A percentile compares a stretch with the other conserved stretches of the same genome.
These are phyloP conservation scores for Quercus wislizeni DNA, from an alignment of 306 rosid species.

Conservation along the genomic window DNA sequence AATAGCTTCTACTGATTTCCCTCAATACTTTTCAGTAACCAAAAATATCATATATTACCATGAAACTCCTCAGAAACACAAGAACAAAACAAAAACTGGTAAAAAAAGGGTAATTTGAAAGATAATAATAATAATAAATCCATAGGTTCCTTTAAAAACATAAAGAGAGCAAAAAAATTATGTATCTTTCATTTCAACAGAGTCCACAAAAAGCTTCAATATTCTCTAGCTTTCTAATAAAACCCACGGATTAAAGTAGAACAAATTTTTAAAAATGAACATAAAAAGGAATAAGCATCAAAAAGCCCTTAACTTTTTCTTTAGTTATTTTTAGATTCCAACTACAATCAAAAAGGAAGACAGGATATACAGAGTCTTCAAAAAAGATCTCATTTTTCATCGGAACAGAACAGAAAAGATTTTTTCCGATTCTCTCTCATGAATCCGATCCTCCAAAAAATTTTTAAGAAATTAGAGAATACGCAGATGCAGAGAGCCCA, in stretches of 20 bases:
- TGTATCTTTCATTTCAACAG: background rate
- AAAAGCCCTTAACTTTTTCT: slow-evolving; percentile 9
- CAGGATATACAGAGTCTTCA: slow-evolving; percentile 8
- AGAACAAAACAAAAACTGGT: background rate
- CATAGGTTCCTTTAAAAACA: background rate
- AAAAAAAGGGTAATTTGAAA: background rate
- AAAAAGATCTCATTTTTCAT: no score
- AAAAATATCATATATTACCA: background rate
- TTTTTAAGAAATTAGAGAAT: background rate
- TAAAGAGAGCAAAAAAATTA: background rate
- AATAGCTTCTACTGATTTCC: background rate
- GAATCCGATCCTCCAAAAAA: background rate
- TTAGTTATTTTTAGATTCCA: background rate
- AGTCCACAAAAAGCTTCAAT: slow-evolving; percentile 7
- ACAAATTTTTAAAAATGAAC: background rate
- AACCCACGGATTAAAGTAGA: background rate
- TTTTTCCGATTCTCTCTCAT: background rate
- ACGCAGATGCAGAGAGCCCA: background rate
- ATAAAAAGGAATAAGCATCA: background rate
- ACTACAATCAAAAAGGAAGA: slow-evolving; percentile 4
- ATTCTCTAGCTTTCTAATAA: slow-evolving; percentile 11
- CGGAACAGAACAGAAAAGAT: background rate
- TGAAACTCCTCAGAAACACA: background rate
- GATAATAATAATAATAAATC: background rate
- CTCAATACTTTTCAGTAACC: background rate